These are phyloP conservation scores for Hyaloscypha bicolor DNA, from an alignment of 495 filamentous ascomycete species.

Conservation along the genomic window DNA sequence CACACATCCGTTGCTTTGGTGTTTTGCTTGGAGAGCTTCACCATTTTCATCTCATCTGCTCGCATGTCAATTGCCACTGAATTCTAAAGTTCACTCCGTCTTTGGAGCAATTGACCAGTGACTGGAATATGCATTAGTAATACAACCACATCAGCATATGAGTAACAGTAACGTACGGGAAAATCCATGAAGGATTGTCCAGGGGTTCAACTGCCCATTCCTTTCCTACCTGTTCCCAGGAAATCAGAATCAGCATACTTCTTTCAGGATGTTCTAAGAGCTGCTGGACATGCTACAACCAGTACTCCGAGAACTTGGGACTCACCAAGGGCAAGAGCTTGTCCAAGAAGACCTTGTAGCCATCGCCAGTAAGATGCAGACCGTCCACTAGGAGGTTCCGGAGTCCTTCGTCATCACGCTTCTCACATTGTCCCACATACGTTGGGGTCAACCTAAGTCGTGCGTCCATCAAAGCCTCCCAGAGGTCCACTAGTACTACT, in stretches of 20 bases:
- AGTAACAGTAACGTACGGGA: constrained; percentile 32
- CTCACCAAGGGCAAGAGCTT: constrained; percentile 45
- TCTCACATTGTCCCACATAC: constrained; percentile 38
- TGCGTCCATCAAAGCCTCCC: constrained; percentile 61
- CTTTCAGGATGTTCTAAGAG: no score
- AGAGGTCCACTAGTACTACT: constrained; percentile 65
- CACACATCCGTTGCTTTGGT: background rate
- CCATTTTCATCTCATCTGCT: background rate
- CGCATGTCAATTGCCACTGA: background rate
- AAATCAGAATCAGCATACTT: no score
- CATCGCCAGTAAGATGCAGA: constrained; percentile 53
- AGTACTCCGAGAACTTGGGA: background rate
- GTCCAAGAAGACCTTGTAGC: constrained; percentile 51
- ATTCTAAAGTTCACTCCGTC: background rate
- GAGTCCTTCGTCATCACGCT: constrained; percentile 47
- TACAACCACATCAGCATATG: background rate
- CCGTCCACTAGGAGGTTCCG: constrained; percentile 54
- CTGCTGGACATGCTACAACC: no score
- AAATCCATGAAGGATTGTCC: constrained; percentile 35
- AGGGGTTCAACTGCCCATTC: constrained; percentile 37
- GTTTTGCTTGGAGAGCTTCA: background rate
- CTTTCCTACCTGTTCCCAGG: background rate
- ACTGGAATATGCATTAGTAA: constrained; percentile 9
- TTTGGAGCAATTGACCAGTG: constrained; percentile 25
- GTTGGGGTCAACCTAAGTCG: constrained; percentile 38